These are phyloP conservation scores for Psilocybe sp. DNA, from an alignment of 768 basidiomycete species.

Conservation along the genomic window DNA sequence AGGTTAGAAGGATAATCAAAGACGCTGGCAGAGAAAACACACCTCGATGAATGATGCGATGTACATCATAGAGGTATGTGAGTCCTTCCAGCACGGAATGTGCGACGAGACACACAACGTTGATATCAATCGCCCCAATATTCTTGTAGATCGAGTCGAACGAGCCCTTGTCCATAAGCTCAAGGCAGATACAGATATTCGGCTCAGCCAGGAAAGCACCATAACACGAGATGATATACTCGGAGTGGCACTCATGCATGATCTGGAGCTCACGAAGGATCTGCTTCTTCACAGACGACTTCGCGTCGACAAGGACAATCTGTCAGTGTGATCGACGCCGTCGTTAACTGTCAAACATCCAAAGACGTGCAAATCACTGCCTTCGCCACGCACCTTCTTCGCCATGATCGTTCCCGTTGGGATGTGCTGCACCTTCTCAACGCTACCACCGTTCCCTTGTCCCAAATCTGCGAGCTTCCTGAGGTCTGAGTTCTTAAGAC, in stretches of 20 bases:
- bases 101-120: conserved; percentile 91
- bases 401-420: conserved; percentile 95
- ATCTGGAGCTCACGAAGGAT: conserved; percentile 97
- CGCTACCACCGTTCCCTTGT: conserved; percentile 95
- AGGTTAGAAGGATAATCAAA: background rate
- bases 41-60: conserved; percentile 99
- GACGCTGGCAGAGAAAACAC: background rate
- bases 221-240: conserved; percentile 94
- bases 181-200: conserved; percentile 99
- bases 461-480: conserved; percentile 89
- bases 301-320: conserved; percentile 95
- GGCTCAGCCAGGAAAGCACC: conserved; percentile 96
- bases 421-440: conserved; percentile 90
- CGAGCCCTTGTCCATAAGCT: conserved; percentile 91
- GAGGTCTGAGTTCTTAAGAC: conserved; percentile 85
- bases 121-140: conserved; percentile 87
- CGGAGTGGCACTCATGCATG: conserved; percentile 95
- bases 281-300: conserved; percentile 93
- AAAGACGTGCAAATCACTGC: background rate
- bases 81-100: conserved; percentile 91
- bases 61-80: conserved; percentile 95
- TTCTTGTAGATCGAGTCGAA: conserved; percentile 95
- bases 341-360: no score
- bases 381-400: conserved; percentile 71
- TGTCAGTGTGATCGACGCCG: conserved; percentile 24